These are phyloP conservation scores for Euphrasia arctica DNA, from an alignment of 305 asterid species.

Conservation along the genomic window DNA sequence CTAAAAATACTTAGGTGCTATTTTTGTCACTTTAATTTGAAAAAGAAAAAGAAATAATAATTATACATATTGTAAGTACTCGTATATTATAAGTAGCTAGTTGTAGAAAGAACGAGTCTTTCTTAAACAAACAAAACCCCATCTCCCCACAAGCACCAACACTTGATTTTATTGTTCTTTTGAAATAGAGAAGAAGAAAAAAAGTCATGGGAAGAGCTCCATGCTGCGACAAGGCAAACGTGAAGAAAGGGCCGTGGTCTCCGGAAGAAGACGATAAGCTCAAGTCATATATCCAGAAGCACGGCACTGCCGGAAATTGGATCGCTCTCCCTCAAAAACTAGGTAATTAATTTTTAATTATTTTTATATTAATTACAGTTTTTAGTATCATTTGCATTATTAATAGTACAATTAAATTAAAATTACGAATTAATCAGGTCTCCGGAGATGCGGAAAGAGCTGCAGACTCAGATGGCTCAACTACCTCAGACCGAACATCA, in stretches of 20 bases:
- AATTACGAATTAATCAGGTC: conserved; percentile 33
- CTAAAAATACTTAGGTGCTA: too few relatives aligned
- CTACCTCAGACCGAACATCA: conserved; percentile 80
- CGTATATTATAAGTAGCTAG: background rate
- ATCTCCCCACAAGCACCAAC: background rate
- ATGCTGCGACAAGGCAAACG: conserved; percentile 83
- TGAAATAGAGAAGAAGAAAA: background rate
- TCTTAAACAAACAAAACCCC: conserved; percentile 13
- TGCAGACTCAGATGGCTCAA: conserved; percentile 94
- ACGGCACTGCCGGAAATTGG: conserved; percentile 85
- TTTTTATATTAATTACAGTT: background rate
- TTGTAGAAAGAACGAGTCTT: conserved; percentile 31
- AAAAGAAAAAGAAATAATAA: too few relatives aligned
- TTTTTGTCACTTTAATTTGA: too few relatives aligned
- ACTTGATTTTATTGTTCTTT: background rate
- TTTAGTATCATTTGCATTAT: background rate
- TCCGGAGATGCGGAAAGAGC: conserved; percentile 86
- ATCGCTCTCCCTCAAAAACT: conserved; percentile 85
- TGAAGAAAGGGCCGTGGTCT: conserved; percentile 91
- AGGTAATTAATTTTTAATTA: conserved; percentile 30
- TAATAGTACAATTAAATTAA: too few relatives aligned
- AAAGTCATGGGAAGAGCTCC: conserved; percentile 78
- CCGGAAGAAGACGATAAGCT: conserved; percentile 87
- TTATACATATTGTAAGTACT: too few relatives aligned
- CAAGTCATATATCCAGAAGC: conserved; percentile 53